Evolutionary conservation across 352 stramenopile species (phyloP).

Genomic region (Pseudoperonospora humuli): DNA sequence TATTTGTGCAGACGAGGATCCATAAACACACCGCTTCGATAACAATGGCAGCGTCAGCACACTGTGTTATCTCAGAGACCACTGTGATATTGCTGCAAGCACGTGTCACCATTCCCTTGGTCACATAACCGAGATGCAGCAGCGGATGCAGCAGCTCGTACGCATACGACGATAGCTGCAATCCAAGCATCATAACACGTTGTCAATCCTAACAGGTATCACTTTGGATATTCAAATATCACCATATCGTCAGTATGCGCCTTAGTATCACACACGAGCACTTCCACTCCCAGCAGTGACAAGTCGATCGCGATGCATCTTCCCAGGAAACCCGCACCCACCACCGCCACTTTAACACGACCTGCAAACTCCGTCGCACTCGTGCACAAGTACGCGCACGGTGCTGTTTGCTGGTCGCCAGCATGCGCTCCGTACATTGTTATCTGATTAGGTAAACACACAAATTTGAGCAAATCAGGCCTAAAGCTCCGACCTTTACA

Average conservation of each 20-base stretch:
- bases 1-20: no score
- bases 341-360: slow-evolving; percentile 35
- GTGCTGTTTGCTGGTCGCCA: slow-evolving; percentile 15
- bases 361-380: slow-evolving; percentile 5
- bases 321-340: slow-evolving; percentile 60
- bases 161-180: slow-evolving; percentile 44
- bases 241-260: slow-evolving; percentile 28
- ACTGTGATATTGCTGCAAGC: slow-evolving; percentile 43
- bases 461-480: no score
- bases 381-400: slow-evolving; percentile 20
- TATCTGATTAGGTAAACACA: neutral
- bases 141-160: slow-evolving; percentile 64
- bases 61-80: slow-evolving; percentile 39
- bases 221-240: no score
- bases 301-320: slow-evolving; percentile 64
- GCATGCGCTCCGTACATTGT: slow-evolving; percentile 4
- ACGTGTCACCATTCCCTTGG: slow-evolving; percentile 63
- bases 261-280: slow-evolving; percentile 57
- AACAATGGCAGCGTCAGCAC: slow-evolving; percentile 37
- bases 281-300: slow-evolving; percentile 46
- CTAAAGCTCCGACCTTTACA: no score
- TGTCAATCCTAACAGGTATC: no score
- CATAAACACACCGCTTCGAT: slow-evolving; percentile 52
- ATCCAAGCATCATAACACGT: slow-evolving; percentile 1
- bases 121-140: slow-evolving; percentile 67